Conservation (phyloP, 2,329 filamentous ascomycete genomes). For the Nothophoma quercina region DNA sequence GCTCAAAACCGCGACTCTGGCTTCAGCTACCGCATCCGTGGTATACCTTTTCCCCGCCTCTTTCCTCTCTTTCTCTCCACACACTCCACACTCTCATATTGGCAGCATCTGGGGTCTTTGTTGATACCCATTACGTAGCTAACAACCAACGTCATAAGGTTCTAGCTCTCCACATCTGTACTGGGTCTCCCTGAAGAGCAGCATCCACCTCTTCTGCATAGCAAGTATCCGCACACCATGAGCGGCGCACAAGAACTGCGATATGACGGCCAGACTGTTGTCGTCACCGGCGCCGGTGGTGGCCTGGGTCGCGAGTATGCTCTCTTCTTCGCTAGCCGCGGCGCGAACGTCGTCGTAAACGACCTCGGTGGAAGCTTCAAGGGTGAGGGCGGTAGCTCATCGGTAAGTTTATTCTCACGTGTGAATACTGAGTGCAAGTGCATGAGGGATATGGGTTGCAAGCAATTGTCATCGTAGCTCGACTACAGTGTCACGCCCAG, state of each 20-base stretch:
- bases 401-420: conserved; percentile 64
- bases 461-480: neutral
- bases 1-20: conserved; percentile 19
- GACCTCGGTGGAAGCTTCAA: conserved; percentile 93
- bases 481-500: neutral
- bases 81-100: neutral
- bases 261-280: conserved; percentile 88
- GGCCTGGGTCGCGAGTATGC: conserved; percentile 84
- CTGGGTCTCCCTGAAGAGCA: neutral
- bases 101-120: conserved; percentile 15
- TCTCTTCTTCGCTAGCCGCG: conserved; percentile 88
- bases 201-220: neutral
- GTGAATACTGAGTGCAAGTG: no score
- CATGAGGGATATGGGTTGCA: neutral
- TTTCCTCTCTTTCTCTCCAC: neutral
- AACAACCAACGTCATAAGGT: conserved; percentile 9
- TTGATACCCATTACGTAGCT: conserved; percentile 13
- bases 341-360: conserved; percentile 95
- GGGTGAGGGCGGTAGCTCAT: conserved; percentile 86
- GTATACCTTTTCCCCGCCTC: conserved; percentile 5
- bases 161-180: conserved; percentile 8
- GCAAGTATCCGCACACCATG: conserved; percentile 32
- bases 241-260: conserved; percentile 63
- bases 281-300: conserved; percentile 85
- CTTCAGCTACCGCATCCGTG: conserved; percentile 9